Evolutionary conservation across 179 eudicot species (phyloP), one percentile per base, ranked within the genome.

Genomic region (Gypsophila paniculata): DNA sequence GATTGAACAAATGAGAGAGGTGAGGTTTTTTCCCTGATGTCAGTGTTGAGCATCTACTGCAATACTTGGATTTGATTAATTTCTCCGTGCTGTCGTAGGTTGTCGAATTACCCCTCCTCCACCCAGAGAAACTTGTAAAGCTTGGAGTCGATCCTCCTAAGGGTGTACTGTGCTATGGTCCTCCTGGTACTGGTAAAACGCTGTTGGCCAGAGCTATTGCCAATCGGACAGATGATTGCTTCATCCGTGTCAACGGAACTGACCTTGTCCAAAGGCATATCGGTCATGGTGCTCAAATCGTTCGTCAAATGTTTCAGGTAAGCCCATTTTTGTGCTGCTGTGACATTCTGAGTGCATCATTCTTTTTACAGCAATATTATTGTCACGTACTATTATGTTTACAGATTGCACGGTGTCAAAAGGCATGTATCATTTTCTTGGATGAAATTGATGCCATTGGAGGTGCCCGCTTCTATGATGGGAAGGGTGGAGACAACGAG

Each of bases 371-470:
- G 29, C 2, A 4, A 29, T 29, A 29, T n/a, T 12, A 18, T 23
- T 17, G 34, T 9, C 61, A 17, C 36, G 6, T 44, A 48, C 44
- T 39, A 36, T 8, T 61, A 39, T 23, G 9, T 14, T 15, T 26
- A 10, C 87, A 91, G 97, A 93, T 93, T 96, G 98, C 96, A 26
- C 87, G 97, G 69, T 93, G 97, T 58, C 91, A 93, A 68, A 93
- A 93, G 77, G 98, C 97, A 7, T 94, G 99, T 72, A 94, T 94
- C 61, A 89, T 91, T 57, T 91, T 93, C 82, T 91, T 89, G 75
- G 98, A 93, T 79, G 98, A 93, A 80, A 84, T 93, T 8, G 98
- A 93, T 86, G 98, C 98, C 10, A 93, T 91, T 65, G 98, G 97
- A 42, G 98, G 97, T 70, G 93, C 97, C 48, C 91, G 97, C 64